A percentile compares a stretch with the other conserved stretches of the same genome.
These are phyloP conservation scores for Saraca asoca DNA, from an alignment of 331 rosid species.

Conservation along the genomic window DNA sequence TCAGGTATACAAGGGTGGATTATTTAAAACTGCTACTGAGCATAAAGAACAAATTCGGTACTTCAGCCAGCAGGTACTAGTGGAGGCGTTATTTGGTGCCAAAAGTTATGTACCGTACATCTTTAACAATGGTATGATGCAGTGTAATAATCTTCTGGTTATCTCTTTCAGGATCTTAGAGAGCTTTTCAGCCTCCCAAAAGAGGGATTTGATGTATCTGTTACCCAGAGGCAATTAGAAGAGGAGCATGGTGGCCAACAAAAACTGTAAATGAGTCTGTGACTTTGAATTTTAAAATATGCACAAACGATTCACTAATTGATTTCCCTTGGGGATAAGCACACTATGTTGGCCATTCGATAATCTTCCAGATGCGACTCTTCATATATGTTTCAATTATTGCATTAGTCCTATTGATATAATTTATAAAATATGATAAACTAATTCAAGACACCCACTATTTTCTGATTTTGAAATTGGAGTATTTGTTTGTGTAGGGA, in stretches of 20 bases:
- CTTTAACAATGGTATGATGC: neutral
- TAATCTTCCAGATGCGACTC: conserved; percentile 1
- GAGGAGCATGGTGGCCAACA: conserved; percentile 77
- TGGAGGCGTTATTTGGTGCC: neutral
- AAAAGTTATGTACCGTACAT: neutral
- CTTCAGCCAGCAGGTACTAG: conserved; percentile 84
- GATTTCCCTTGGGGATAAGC: conserved; percentile 15
- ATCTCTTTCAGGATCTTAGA: conserved; percentile 68
- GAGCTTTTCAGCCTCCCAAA: conserved; percentile 90
- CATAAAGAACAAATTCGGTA: conserved; percentile 92
- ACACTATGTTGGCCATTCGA: neutral
- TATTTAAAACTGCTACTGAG: conserved; percentile 91
- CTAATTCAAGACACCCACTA: conserved; percentile 5
- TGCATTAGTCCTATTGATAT: neutral
- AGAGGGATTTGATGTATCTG: conserved; percentile 91
- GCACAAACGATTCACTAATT: neutral
- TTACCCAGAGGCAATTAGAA: conserved; percentile 79
- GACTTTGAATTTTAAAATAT: neutral
- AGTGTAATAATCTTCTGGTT: conserved; percentile 5
- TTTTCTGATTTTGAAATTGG: conserved; percentile 5
- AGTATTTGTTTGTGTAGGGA: conserved; percentile 50
- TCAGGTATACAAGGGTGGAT: conserved; percentile 83
- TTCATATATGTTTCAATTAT: conserved; percentile 9
- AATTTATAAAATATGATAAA: neutral
- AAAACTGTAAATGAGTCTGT: conserved; percentile 55